Base-by-base conservation (phyloP, 768 basidiomycete species). In the Leccinum sublutescens region DNA sequence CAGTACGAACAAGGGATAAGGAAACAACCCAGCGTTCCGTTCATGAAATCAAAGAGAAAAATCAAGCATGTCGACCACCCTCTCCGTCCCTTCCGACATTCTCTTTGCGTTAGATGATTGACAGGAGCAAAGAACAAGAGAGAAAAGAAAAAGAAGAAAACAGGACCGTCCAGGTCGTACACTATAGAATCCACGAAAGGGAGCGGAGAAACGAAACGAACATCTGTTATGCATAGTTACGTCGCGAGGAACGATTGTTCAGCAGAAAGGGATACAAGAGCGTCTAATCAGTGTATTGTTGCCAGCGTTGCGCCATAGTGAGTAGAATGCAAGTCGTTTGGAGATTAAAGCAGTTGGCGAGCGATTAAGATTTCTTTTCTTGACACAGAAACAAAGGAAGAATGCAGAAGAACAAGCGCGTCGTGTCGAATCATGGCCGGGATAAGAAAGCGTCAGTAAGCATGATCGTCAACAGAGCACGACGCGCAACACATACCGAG, bases 401-500 rank as follows among this genome's bases (percentile, higher is more conserved):
- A 48, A 3, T 25, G 38, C 17, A 21, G 36, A 36, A 29, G n/a
- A 31, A 51, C 17, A 14, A 31, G n/a, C n/a, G 14, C 23, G 50
- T 50, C 29, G 25, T 31, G 50, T 55, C 40, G 49, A 11, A 23
- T 57, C 8, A 64, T 50, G 63, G 63, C 21, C 63, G 63, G 11
- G 63, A 64, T 64, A 50, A 23, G 43, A 14, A 25, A 10, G 12
- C 9, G 50, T 59, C 58, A 59, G 17, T 25, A 29, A 34, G 8
- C 27, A 21, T 31, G 2, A 17, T 31, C 31, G 11, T 19, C 25
- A 14, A 5, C 3, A 4, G 12, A 29, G 11, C 2, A 25, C 2
- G 12, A 57, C 21, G 10, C 6, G 10, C 6, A 31, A 15, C 4
- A 52, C 89, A 54, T 71, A 90, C 89, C 75, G 60, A 96, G 83